These are phyloP conservation scores for Salix viminalis DNA, from an alignment of 345 rosid species.

Conservation along the genomic window DNA sequence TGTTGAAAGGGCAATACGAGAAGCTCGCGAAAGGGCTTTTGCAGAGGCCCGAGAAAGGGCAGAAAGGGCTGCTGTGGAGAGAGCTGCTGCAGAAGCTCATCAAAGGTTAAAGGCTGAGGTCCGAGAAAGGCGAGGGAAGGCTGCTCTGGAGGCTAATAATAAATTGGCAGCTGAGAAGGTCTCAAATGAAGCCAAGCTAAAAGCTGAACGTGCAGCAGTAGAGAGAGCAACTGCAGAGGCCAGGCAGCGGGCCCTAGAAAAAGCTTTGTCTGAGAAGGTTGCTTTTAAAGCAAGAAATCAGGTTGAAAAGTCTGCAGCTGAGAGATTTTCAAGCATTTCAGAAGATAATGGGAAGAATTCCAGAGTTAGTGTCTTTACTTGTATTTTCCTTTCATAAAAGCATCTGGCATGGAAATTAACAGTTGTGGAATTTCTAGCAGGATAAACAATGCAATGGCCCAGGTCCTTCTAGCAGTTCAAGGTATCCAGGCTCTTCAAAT, in stretches of 20 bases:
- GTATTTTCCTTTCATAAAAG: background rate
- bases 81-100: constrained; percentile 55
- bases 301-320: constrained; percentile 42
- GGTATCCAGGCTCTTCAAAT: constrained; percentile 32
- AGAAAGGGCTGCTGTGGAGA: constrained; percentile 72
- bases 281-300: constrained; percentile 41
- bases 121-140: constrained; percentile 52
- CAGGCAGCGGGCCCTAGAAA: constrained; percentile 83
- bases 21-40: constrained; percentile 92
- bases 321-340: constrained; percentile 46
- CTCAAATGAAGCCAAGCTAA: constrained; percentile 62
- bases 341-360: constrained; percentile 35
- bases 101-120: constrained; percentile 50
- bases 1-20: constrained; percentile 90
- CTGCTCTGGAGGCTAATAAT: constrained; percentile 42
- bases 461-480: constrained; percentile 36
- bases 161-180: constrained; percentile 40
- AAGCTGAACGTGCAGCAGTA: constrained; percentile 89
- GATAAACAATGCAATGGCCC: constrained; percentile 48
- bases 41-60: constrained; percentile 82
- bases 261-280: constrained; percentile 62
- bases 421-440: constrained; percentile 37
- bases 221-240: constrained; percentile 94
- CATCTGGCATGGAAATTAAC: background rate
- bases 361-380: constrained; percentile 1